Evolutionary conservation across 257 asterid species (phyloP).

Genomic region (Phtheirospermum japonicum): DNA sequence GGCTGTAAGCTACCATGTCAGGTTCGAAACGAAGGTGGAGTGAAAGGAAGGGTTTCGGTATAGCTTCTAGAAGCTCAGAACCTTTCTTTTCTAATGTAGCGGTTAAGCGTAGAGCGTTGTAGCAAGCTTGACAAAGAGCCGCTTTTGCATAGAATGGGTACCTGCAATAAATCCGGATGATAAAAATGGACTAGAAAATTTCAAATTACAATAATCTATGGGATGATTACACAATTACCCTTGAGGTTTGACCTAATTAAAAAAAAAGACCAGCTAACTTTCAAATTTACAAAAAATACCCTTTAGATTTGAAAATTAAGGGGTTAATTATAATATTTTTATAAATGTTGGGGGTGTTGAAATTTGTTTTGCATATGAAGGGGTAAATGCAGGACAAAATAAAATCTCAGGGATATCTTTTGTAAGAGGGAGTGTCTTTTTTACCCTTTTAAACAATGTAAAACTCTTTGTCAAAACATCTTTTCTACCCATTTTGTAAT

Average conservation of each 20-base stretch:
- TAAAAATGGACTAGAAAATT: background rate
- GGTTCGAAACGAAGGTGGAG: conserved; percentile 99
- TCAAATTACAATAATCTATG: conserved; percentile 5
- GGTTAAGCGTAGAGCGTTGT: conserved; percentile 69
- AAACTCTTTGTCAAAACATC: too few relatives aligned
- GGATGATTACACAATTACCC: background rate
- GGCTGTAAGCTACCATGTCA: conserved; percentile 98
- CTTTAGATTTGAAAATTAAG: background rate
- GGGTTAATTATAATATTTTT: too few relatives aligned
- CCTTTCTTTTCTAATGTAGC: conserved; percentile 60
- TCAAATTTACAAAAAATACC: background rate
- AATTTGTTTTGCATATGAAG: too few relatives aligned
- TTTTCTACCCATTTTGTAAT: too few relatives aligned
- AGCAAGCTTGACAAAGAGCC: conserved; percentile 92
- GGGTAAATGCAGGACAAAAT: too few relatives aligned
- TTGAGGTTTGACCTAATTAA: background rate
- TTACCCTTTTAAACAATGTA: too few relatives aligned
- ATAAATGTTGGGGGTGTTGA: too few relatives aligned
- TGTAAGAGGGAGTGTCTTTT: too few relatives aligned
- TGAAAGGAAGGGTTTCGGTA: conserved; percentile 96
- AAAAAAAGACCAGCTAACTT: background rate
- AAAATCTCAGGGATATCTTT: too few relatives aligned
- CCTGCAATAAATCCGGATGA: conserved; percentile 42
- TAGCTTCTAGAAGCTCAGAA: conserved; percentile 68
- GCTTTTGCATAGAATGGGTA: conserved; percentile 86